Evolutionary conservation across 2,329 filamentous ascomycete species (phyloP).

Genomic region (Camptophora hylomeconis): DNA sequence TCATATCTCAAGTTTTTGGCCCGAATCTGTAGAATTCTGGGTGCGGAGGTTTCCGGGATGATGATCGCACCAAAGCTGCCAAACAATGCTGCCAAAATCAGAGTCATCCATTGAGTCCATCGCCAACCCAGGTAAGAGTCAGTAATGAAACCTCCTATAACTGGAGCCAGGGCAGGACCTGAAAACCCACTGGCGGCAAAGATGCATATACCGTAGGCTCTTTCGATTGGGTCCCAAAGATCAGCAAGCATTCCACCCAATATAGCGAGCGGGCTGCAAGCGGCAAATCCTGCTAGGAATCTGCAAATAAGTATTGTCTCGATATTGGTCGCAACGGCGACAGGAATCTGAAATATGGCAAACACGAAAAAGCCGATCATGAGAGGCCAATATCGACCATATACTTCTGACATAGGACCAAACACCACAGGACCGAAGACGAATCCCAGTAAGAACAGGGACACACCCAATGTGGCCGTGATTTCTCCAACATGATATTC

Average conservation of each 20-base stretch:
- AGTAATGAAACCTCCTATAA: conserved; percentile 38
- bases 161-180: conserved; percentile 36
- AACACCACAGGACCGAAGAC: conserved; percentile 28
- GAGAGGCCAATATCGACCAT: conserved; percentile 36
- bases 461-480: conserved; percentile 37
- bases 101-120: conserved; percentile 44
- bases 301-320: conserved; percentile 41
- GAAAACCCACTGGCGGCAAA: conserved; percentile 36
- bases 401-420: conserved; percentile 35
- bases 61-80: conserved; percentile 30
- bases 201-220: conserved; percentile 32
- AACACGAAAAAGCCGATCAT: conserved; percentile 37
- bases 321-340: conserved; percentile 40
- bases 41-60: conserved; percentile 40
- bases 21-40: conserved; percentile 35
- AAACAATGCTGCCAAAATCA: conserved; percentile 35
- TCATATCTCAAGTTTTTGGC: conserved; percentile 35
- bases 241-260: conserved; percentile 38
- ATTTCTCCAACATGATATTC: conserved; percentile 34
- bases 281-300: conserved; percentile 42
- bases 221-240: conserved; percentile 35
- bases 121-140: conserved; percentile 40
- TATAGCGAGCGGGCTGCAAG: conserved; percentile 37
- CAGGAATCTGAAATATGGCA: conserved; percentile 42
- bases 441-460: conserved; percentile 35